Conservation (phyloP, 305 asterid genomes). For the Fraxinus baroniana region DNA sequence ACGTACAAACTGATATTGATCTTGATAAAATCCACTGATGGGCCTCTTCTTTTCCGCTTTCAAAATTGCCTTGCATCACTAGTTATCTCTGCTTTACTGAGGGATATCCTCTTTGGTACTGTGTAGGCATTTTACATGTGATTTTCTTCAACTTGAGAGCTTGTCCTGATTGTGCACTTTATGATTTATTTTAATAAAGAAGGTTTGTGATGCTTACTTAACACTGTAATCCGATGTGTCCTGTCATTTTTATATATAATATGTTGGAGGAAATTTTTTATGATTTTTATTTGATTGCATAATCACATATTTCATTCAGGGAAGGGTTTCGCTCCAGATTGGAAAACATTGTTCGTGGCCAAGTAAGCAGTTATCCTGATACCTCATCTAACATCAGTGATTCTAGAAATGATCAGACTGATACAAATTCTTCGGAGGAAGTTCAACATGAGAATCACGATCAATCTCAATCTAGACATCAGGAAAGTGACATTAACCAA, state of each 20-base stretch:
- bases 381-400: conserved; percentile 38
- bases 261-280: not conserved
- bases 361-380: conserved; percentile 64
- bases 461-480: conserved; percentile 9
- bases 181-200: not conserved
- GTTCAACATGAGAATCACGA: conserved; percentile 45
- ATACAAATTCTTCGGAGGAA: conserved; percentile 45
- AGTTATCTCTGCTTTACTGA: not conserved
- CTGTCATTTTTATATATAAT: conserved; percentile 17
- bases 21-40: not conserved
- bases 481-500: conserved; percentile 39
- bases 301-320: conserved; percentile 39
- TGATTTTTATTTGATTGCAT: conserved; percentile 22
- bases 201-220: not conserved
- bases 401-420: conserved; percentile 48
- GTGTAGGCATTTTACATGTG: not conserved
- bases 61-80: not conserved
- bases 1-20: not conserved
- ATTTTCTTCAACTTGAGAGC: not conserved
- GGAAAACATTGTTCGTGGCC: conserved; percentile 66
- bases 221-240: not conserved
- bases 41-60: not conserved
- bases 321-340: conserved; percentile 80
- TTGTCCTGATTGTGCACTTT: not conserved
- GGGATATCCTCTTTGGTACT: not conserved